Evolutionary conservation across 1,139 yeast species (phyloP), one percentile per base, ranked within the genome.

Genomic region (Suhomyces guaymorum): DNA sequence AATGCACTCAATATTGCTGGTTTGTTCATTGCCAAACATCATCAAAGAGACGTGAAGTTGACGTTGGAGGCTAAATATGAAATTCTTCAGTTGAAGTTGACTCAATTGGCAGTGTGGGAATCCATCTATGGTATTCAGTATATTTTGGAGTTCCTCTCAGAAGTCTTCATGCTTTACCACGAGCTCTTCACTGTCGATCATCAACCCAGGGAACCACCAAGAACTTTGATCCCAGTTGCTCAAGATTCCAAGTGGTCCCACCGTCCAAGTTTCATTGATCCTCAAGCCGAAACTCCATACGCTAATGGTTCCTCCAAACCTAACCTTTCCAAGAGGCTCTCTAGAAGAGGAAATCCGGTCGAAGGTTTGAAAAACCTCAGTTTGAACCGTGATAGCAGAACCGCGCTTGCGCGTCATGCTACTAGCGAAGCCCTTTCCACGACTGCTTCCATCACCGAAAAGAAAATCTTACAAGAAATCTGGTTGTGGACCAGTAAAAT

Each of bases 401-500:
- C 19, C 12, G 10, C 36, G 8, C 15, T n/a, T 20, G 17, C 16
- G 6, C 12, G 28, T 7, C 17, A 28, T 25, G 24, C 38, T 16
- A 14, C 28, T 3, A 26, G 23, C n/a, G 38, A 35, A 20, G 11
- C 12, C 10, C 12, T 20, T 15, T 16, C 18, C 15, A 15, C 15
- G 8, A n/a, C 11, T 9, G 26, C 26, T 3, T 15, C 34, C n/a
- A 11, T 18, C 4, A 26, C 33, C 2, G 48, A 44, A 24, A 38
- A 43, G 23, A 61, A 57, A 40, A 56, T 80, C 8, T 55, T 82
- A 33, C 87, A 82, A 48, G 70, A 70, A 21, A 53, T 86, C 9
- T 89, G 96, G 96, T 57, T 88, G 34, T 78, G 88, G 78, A 72
- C 87, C 0, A 74, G 89, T 1, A 73, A 73, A 26, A 63, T 87